Evolutionary conservation across 768 basidiomycete genomes (phyloP).

Genomic region (Astraeus odoratus): DNA sequence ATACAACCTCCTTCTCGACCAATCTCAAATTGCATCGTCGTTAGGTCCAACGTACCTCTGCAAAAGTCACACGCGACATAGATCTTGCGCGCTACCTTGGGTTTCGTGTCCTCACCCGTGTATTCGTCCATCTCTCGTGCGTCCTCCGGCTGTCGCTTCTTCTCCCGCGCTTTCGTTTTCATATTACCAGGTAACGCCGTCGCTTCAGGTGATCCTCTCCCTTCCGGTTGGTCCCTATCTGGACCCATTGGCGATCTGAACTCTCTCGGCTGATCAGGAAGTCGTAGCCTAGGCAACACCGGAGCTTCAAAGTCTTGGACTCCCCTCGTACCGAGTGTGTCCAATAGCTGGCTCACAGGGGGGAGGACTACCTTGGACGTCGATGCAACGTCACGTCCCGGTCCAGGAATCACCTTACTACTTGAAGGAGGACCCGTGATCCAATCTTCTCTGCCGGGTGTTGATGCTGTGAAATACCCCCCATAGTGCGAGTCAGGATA

Average conservation of each 20-base stretch:
- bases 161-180: slow-evolving; percentile 8
- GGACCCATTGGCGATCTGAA: not conserved
- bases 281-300: slow-evolving; percentile 22
- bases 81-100: slow-evolving; percentile 20
- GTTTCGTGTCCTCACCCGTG: slow-evolving; percentile 18
- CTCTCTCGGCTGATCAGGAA: slow-evolving; percentile 16
- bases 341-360: slow-evolving; percentile 21
- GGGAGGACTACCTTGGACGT: slow-evolving; percentile 22
- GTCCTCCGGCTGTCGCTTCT: slow-evolving; percentile 11
- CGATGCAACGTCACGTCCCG: slow-evolving; percentile 9
- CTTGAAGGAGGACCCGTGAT: slow-evolving; percentile 19
- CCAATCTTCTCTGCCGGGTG: slow-evolving; percentile 21
- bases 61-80: slow-evolving; percentile 72
- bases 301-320: slow-evolving; percentile 16
- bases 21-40: not conserved
- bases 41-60: slow-evolving; percentile 43
- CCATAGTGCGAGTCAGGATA: slow-evolving; percentile 15
- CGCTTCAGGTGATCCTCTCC: slow-evolving; percentile 3
- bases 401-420: slow-evolving; percentile 5
- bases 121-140: slow-evolving; percentile 5
- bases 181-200: slow-evolving; percentile 1
- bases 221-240: slow-evolving; percentile 13
- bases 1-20: not conserved
- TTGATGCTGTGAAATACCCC: slow-evolving; percentile 20
- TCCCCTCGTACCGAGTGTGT: slow-evolving; percentile 14